Base-by-base conservation (phyloP, 108 stramenopile genomes). In the Bacterosira constricta region DNA sequence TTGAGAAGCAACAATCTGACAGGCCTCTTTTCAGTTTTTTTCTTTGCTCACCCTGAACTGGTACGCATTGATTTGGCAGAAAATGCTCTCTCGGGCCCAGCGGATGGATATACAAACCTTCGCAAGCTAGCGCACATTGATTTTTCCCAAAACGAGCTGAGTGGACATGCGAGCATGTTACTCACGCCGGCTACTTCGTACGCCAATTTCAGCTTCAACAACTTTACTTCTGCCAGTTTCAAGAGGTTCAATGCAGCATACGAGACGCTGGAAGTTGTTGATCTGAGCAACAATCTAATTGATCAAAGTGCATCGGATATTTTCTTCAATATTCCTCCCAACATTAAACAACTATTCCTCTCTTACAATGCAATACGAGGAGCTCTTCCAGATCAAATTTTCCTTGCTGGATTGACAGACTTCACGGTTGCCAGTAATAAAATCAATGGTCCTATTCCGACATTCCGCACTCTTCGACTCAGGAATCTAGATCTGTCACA, bases 181-280 rank as follows among this genome's bases (percentile, higher is more conserved):
- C 17, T 91, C 80, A 55, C 87, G 51, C 26, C 88, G 3, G 74
- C 79, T 27, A 13, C 88, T 27, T 60, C 44, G 15, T 82, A 85
- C 1, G 52, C 83, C 8, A 39, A 80, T 15, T 85, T 89, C 51
- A 82, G 88, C 30, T 73, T 83, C 38, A 66, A 71, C 21, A 79
- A 75, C 8, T 53, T 69, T 2, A 67, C 73, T 1, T 54, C 85
- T 11, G 52, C 79, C 15, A 75, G 82, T n/a, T 86, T 87, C 75
- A 78, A 82, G 38, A 68, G 60, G 11, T 58, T 86, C 12, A 58
- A 63, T 15, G 79, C 76, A 20, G 47, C 75, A 30, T 53, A 36
- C 29, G 37, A 61, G 1, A 61, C 59, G 1, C 56, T 76, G 0
- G 18, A 46, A 54, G n/a, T 84, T n/a, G 71, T 85, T 9, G 56